These are phyloP conservation scores for Cladosporium velox DNA, from an alignment of 2,329 filamentous ascomycete species.

Conservation along the genomic window DNA sequence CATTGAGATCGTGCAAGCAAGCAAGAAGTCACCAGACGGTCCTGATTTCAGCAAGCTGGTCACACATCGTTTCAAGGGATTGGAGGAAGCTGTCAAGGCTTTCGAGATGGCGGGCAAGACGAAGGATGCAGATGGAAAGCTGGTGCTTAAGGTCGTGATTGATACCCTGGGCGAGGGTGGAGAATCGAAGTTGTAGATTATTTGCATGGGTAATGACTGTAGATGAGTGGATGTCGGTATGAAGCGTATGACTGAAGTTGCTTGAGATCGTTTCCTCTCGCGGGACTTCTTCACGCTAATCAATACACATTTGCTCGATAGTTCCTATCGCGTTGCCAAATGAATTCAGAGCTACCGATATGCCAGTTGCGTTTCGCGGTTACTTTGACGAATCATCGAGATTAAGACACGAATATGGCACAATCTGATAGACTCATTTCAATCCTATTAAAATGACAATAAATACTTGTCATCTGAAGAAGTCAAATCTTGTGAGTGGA, in stretches of 20 bases:
- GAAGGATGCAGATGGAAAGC: slow-evolving; percentile 64
- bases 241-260: background rate
- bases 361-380: background rate
- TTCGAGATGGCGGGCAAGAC: slow-evolving; percentile 72
- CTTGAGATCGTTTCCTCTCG: background rate
- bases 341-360: background rate
- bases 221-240: background rate
- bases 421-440: too few species aligned
- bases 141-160: slow-evolving; percentile 71
- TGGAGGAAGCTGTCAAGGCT: slow-evolving; percentile 62
- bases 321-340: too few species aligned
- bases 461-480: background rate
- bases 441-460: too few species aligned
- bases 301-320: too few species aligned
- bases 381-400: background rate
- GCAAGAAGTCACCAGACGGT: slow-evolving; percentile 49
- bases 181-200: slow-evolving; percentile 9
- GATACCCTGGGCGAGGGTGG: slow-evolving; percentile 36
- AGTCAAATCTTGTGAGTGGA: too few species aligned
- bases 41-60: slow-evolving; percentile 70
- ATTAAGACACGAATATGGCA: background rate
- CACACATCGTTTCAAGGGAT: slow-evolving; percentile 70
- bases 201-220: background rate
- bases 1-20: slow-evolving; percentile 58
- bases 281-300: background rate